Evolutionary conservation across 768 basidiomycete genomes (phyloP), one percentile per base, ranked within the genome.

Genomic region (Russula earlei): DNA sequence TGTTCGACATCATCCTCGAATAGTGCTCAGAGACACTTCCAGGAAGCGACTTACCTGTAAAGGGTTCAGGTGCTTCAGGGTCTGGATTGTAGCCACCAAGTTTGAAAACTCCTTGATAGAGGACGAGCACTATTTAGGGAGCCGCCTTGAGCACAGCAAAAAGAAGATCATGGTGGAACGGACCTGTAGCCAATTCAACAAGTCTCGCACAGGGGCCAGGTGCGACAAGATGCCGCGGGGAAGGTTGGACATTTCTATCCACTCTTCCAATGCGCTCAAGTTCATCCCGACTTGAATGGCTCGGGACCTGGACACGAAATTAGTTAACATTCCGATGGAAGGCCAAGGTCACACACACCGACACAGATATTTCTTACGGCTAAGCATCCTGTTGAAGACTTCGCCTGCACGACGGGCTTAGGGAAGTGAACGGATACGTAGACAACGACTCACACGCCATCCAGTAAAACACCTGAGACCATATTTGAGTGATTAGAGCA

Each of bases 391-490:
- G 66, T 91, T 92, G 71, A 91, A 91, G 40, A 85, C 77, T 69
- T 91, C 88, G 67, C 88, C 88, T 91, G 49, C 2, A 31, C 37
- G 50, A 27, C 8, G 55, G 57, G 55, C 59, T 60, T 31, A 43
- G 54, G 52, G 47, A 12, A 63, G 64, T 31, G 49, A 48, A 19
- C 31, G 24, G 63, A 56, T 27, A 52, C 12, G 65, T 64, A 15
- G 72, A 59, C 29, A 72, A 63, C n/a, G 67, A 68, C 84, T 75
- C 75, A 89, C 92, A 91, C 22, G 92, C 85, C 52, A 92, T 86
- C 96, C 96, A 99, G 67, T 94, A 97, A 75, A 96, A 85, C n/a
- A 96, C 83, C 70, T 99, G 96, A 1, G 92, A 94, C 84, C 93
- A 95, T 48, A 94, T 77, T 68, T 99, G 96, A 6, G 86, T 83